Evolutionary conservation across 306 rosid species (phyloP).

Genomic region (Pterocarpus macrocarpus): DNA sequence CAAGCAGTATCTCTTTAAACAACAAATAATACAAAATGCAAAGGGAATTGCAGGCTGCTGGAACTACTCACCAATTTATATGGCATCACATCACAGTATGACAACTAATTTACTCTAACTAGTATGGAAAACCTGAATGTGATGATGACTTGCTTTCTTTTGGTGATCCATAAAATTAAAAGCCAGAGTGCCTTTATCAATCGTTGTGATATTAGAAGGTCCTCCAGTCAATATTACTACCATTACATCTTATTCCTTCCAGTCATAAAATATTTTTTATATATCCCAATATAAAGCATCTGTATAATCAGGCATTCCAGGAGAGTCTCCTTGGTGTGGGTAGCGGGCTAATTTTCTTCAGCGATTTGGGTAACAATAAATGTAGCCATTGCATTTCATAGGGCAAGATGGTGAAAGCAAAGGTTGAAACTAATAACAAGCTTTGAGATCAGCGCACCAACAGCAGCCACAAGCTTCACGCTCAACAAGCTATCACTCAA

Average conservation of each 20-base stretch:
- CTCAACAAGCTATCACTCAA: too few species aligned
- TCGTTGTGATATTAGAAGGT: too few species aligned
- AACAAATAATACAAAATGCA: conserved; percentile 6
- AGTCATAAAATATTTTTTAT: background rate
- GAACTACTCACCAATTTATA: background rate
- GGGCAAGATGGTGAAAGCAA: too few species aligned
- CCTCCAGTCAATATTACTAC: too few species aligned
- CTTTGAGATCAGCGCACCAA: too few species aligned
- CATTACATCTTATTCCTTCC: background rate
- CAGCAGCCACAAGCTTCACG: too few species aligned
- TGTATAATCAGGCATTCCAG: background rate
- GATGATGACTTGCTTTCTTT: background rate
- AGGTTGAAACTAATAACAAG: too few species aligned
- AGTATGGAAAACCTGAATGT: background rate
- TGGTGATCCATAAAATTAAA: too few species aligned
- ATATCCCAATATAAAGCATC: conserved; percentile 1
- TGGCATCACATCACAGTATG: background rate
- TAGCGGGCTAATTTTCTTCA: too few species aligned
- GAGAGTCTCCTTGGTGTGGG: background rate
- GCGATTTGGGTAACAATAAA: too few species aligned
- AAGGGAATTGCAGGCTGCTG: background rate
- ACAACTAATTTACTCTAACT: background rate
- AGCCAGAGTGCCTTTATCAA: too few species aligned
- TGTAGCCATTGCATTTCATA: too few species aligned
- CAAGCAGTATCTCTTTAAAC: background rate